Conservation (phyloP, 2,329 filamentous ascomycete genomes). For the Scolecobasidium constrictum region DNA sequence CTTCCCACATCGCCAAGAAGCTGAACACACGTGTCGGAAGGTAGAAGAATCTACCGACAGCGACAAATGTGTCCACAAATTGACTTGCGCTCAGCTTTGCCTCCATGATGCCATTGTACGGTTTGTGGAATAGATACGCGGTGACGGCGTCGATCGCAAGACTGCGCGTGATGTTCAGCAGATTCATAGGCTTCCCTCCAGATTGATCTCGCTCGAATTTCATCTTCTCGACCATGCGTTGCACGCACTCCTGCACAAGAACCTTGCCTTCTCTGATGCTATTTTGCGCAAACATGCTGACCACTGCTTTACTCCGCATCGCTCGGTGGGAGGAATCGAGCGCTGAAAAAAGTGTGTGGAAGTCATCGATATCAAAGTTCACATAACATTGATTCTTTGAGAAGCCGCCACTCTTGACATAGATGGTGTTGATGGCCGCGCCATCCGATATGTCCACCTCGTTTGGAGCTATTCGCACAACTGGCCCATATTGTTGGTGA, state of each 20-base stretch:
- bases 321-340: constrained; percentile 30
- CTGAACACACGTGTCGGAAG: constrained; percentile 33
- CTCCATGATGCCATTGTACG: constrained; percentile 39
- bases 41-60: constrained; percentile 44
- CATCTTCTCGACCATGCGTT: constrained; percentile 30
- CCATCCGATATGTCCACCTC: constrained; percentile 30
- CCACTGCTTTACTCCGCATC: constrained; percentile 38
- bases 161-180: constrained; percentile 38
- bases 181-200: constrained; percentile 28
- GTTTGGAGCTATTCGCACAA: constrained; percentile 17
- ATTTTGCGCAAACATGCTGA: constrained; percentile 38
- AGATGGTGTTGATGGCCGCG: constrained; percentile 38
- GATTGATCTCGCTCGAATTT: constrained; percentile 14
- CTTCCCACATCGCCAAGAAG: constrained; percentile 25
- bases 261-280: constrained; percentile 29
- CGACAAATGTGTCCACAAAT: constrained; percentile 46
- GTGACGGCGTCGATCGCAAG: constrained; percentile 45
- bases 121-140: constrained; percentile 40
- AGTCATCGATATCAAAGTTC: constrained; percentile 48
- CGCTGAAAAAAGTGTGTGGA: constrained; percentile 42
- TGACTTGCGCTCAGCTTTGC: constrained; percentile 28
- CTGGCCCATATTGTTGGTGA: constrained; percentile 13
- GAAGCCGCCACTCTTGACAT: constrained; percentile 42
- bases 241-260: constrained; percentile 30
- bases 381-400: constrained; percentile 39